Base-by-base conservation (phyloP, 139 green algal species). In the Volvox reticuliferus region DNA sequence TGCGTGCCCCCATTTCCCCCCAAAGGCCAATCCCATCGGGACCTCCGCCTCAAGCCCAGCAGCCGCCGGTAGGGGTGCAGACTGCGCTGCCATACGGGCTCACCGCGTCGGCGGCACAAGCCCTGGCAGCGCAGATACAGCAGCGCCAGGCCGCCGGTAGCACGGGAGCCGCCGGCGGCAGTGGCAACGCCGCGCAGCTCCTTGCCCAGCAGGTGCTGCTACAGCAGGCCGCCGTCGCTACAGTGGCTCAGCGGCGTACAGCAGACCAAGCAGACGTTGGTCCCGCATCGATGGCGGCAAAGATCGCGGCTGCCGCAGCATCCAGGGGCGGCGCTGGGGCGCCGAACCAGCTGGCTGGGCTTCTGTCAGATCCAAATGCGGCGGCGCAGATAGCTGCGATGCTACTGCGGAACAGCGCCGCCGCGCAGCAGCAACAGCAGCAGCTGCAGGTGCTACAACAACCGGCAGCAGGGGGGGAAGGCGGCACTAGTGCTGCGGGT, bases 11-110 rank as follows among this genome's bases (percentile, higher is more conserved):
- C 65, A 30, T 28, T 28, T 28, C 16, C 32, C 18, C 14, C 2
- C 76, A 20, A 65, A 88, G 82, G 65, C 82, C 82, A 22, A 88
- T 88, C 33, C 82, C 82, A 12, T 30, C 63, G 18, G 63, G 83
- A 13, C 82, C 63, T 12, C 82, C 81, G 67, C 85, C 73, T 76
- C 82, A 92, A 50, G 30, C 69, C 82, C 83, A 80, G 55, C 79
- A 81, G 24, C 26, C 61, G 73, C 89, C 79, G 82, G 63, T 37
- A 16, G 79, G 26, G 26, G 26, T 86, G 9, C 50, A 50, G 55
- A 37, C 30, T 14, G 13, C 78, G 19, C 50, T 86, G 44, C 28
- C 79, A 16, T 86, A 86, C 79, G 35, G 50, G 26, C 36, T 81
- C 61, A 87, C 13, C 30, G 36, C 77, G 18, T 19, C 63, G 65